These are phyloP conservation scores for Paraleonurus japonicus DNA, from an alignment of 257 asterid genomes.

Conservation along the genomic window DNA sequence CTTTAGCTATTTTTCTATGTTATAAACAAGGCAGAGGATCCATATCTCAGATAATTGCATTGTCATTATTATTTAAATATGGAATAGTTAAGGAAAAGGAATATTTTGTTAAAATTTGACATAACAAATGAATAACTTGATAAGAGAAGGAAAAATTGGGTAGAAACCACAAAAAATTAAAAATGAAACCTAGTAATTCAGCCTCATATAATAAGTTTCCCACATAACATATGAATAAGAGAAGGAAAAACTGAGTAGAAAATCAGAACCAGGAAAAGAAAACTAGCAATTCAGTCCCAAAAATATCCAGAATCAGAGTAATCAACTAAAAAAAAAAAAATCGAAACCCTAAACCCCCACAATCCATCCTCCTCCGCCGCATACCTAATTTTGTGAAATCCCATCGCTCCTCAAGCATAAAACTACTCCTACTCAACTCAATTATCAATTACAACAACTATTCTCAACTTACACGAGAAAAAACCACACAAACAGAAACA, in stretches of 20 bases:
- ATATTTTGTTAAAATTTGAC: too few relatives aligned
- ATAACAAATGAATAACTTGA: too few relatives aligned
- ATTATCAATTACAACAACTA: not conserved
- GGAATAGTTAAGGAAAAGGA: not conserved
- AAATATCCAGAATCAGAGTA: too few relatives aligned
- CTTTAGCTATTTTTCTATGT: not conserved
- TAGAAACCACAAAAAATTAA: not conserved
- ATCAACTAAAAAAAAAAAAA: not conserved
- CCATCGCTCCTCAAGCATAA: slow-evolving; percentile 7
- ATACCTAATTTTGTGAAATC: slow-evolving; percentile 15
- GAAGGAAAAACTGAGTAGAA: not conserved
- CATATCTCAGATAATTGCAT: not conserved
- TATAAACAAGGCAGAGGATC: not conserved
- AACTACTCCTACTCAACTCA: not conserved
- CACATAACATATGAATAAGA: not conserved
- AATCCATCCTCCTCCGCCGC: slow-evolving; percentile 16
- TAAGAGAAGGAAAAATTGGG: not conserved
- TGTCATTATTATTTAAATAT: not conserved
- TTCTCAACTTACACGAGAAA: not conserved
- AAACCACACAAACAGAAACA: not conserved
- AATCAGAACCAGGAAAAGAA: not conserved
- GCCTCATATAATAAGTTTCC: not conserved
- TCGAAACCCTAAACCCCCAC: slow-evolving; percentile 31
- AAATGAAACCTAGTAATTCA: not conserved
- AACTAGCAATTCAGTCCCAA: not conserved